These are phyloP conservation scores for Breynia disticha DNA, from an alignment of 441 rosid genomes.

Conservation along the genomic window DNA sequence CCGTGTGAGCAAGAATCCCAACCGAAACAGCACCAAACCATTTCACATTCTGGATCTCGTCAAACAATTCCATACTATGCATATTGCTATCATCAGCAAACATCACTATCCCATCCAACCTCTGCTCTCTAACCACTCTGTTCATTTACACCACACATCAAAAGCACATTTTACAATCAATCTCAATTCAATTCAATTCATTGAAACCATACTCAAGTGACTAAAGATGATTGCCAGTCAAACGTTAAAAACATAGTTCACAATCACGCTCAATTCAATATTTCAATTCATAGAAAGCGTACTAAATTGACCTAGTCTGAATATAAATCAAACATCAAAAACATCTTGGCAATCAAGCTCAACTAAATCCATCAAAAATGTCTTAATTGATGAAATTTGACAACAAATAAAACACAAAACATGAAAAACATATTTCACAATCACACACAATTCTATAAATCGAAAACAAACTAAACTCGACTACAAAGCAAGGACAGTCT, in stretches of 20 bases:
- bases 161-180: slow-evolving; percentile 10
- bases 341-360: no score
- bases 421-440: no score
- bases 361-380: no score
- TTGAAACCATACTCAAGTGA: not conserved
- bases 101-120: slow-evolving; percentile 83
- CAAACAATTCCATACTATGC: slow-evolving; percentile 95
- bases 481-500: not conserved
- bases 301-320: not conserved
- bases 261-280: no score
- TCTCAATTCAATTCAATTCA: not conserved
- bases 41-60: slow-evolving; percentile 82
- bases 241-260: slow-evolving; percentile 1
- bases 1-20: slow-evolving; percentile 70
- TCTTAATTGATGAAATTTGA: no score
- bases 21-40: slow-evolving; percentile 91
- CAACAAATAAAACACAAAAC: no score
- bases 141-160: slow-evolving; percentile 19
- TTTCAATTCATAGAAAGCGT: no score
- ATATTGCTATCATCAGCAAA: slow-evolving; percentile 95
- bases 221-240: not conserved
- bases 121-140: slow-evolving; percentile 74
- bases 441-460: not conserved
- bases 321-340: not conserved
- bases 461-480: slow-evolving; percentile 1